A percentile compares a stretch with the other conserved stretches of the same genome.
Evolutionary conservation across 2,329 filamentous ascomycete genomes (phyloP).

Genomic region (Trichoderma sp.): DNA sequence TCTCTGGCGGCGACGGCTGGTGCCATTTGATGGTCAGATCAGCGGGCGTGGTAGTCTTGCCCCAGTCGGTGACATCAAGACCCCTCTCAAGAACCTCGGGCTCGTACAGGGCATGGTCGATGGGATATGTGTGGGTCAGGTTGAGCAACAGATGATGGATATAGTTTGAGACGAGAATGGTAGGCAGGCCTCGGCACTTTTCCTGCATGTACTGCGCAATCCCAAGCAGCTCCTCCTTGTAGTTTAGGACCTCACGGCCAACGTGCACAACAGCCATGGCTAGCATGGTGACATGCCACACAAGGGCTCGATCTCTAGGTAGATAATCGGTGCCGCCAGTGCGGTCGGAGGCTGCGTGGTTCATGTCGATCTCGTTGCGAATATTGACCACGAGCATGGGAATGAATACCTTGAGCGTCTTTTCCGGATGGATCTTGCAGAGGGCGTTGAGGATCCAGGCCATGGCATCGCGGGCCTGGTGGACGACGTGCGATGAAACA

Average conservation of each 20-base stretch:
- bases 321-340: constrained; percentile 92
- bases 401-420: constrained; percentile 84
- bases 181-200: constrained; percentile 88
- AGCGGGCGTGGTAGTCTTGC: constrained; percentile 67
- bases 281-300: constrained; percentile 96
- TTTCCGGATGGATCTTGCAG: constrained; percentile 92
- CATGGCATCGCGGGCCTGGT: constrained; percentile 96
- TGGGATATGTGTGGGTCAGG: constrained; percentile 87
- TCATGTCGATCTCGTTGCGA: constrained; percentile 93
- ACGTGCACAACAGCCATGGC: constrained; percentile 99
- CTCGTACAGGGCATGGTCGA: constrained; percentile 86
- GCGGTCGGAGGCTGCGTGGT: constrained; percentile 89
- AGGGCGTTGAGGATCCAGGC: constrained; percentile 96
- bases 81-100: constrained; percentile 68
- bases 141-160: constrained; percentile 95
- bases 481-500: constrained; percentile 89
- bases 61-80: constrained; percentile 79
- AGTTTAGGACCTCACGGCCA: constrained; percentile 81
- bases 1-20: constrained; percentile 72
- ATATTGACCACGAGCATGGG: constrained; percentile 90
- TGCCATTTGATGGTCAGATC: constrained; percentile 90
- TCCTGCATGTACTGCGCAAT: constrained; percentile 96
- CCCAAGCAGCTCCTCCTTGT: constrained; percentile 83
- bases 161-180: constrained; percentile 95
- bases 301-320: constrained; percentile 83